A percentile compares a stretch with the other conserved stretches of the same genome.
These are phyloP conservation scores for Stagonosporopsis cucurbitacearum DNA, from an alignment of 2,329 filamentous ascomycete species.

Conservation along the genomic window DNA sequence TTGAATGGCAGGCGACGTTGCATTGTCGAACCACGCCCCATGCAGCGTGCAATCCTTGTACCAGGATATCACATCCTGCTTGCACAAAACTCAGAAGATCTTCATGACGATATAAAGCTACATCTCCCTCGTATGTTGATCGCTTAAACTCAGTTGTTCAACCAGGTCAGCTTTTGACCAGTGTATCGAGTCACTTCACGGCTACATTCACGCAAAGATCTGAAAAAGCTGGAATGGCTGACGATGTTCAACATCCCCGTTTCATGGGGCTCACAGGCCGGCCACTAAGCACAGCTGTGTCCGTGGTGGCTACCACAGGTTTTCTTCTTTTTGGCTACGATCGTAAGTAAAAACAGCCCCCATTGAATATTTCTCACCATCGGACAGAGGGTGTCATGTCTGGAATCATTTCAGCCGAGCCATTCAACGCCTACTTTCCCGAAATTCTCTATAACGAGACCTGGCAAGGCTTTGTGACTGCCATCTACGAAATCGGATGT, in stretches of 20 bases:
- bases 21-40: constrained; percentile 13
- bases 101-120: constrained; percentile 3
- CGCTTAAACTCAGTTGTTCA: background rate
- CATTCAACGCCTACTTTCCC: constrained; percentile 48
- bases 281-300: constrained; percentile 36
- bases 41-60: constrained; percentile 18
- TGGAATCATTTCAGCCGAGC: constrained; percentile 45
- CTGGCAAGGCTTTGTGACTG: constrained; percentile 59
- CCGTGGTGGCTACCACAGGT: constrained; percentile 39
- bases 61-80: constrained; percentile 7
- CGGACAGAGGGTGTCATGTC: constrained; percentile 46
- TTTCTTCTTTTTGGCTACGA: constrained; percentile 45
- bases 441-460: constrained; percentile 51
- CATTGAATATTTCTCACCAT: background rate
- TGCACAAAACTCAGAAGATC: constrained; percentile 8
- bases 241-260: constrained; percentile 26
- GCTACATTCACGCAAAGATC: too few relatives aligned
- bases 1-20: constrained; percentile 10
- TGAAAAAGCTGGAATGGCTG: constrained; percentile 16
- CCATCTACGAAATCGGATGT: constrained; percentile 62
- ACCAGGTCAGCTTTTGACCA: background rate
- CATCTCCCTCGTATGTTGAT: background rate
- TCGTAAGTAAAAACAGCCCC: constrained; percentile 23
- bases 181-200: background rate
- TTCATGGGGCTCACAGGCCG: constrained; percentile 41